phyloP scores from a whole-genome alignment of 805 yeast species.

The Starmerella sirachaensis region DNA sequence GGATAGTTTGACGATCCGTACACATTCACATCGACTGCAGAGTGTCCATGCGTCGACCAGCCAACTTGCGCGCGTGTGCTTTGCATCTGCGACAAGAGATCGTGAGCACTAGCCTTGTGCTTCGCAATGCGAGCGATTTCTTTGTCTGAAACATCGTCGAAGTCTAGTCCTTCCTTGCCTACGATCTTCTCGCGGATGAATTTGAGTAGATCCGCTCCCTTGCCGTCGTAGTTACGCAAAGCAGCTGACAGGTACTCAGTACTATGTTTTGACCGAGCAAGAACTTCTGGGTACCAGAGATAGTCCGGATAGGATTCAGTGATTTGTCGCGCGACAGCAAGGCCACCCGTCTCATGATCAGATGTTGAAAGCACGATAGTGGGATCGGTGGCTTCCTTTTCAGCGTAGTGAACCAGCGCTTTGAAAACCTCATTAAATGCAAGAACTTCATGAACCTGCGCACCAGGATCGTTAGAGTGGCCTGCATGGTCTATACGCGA shows the following conservation, averaged over 20 bases:
- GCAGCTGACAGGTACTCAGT: slow-evolving; percentile 55
- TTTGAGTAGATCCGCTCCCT: slow-evolving; percentile 28
- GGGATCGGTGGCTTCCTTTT: slow-evolving; percentile 49
- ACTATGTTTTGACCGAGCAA: slow-evolving; percentile 58
- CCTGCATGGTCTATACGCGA: slow-evolving; percentile 94
- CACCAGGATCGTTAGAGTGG: slow-evolving; percentile 86
- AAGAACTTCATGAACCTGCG: slow-evolving; percentile 81
- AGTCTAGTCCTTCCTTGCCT: slow-evolving; percentile 49
- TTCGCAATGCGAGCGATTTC: slow-evolving; percentile 41
- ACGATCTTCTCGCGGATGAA: slow-evolving; percentile 46
- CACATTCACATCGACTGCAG: slow-evolving; percentile 90
- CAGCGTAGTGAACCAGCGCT: slow-evolving; percentile 61
- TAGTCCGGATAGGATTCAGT: slow-evolving; percentile 66
- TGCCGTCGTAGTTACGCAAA: slow-evolving; percentile 30
- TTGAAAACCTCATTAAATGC: slow-evolving; percentile 76
- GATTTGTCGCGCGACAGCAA: slow-evolving; percentile 75
- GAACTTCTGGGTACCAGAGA: slow-evolving; percentile 72
- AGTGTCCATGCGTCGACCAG: slow-evolving; percentile 95
- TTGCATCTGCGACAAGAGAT: slow-evolving; percentile 54
- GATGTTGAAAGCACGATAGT: slow-evolving; percentile 72
- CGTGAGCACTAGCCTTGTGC: slow-evolving; percentile 30
- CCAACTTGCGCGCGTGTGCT: slow-evolving; percentile 79
- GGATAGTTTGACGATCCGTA: slow-evolving; percentile 52
- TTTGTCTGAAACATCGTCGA: slow-evolving; percentile 40
- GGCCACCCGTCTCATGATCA: slow-evolving; percentile 95